Evolutionary conservation across 1,284 basidiomycete species (phyloP).

Genomic region (Mycosarcoma maydis): DNA sequence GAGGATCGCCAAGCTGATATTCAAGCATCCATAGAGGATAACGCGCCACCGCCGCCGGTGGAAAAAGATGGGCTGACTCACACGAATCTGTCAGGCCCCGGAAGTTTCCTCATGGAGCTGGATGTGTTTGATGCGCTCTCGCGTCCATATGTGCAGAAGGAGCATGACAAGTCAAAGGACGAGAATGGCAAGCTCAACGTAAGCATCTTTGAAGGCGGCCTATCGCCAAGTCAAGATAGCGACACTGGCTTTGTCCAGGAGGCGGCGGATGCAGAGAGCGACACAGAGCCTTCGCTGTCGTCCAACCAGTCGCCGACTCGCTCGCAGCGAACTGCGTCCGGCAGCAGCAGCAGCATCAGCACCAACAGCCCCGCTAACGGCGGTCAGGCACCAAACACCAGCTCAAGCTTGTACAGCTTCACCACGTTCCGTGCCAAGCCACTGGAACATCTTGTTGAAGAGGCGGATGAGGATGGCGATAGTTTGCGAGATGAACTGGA

Average conservation of each 20-base stretch:
- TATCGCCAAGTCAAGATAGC: slow-evolving; percentile 27
- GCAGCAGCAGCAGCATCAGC: neutral
- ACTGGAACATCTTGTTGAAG: slow-evolving; percentile 34
- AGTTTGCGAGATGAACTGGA: slow-evolving; percentile 13
- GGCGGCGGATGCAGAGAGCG: slow-evolving; percentile 37
- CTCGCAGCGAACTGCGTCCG: slow-evolving; percentile 11
- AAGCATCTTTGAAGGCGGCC: slow-evolving; percentile 3
- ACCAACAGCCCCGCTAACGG: slow-evolving; percentile 1
- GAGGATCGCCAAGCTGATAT: slow-evolving; percentile 1
- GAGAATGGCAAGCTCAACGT: neutral
- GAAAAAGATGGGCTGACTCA: neutral
- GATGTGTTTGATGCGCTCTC: slow-evolving; percentile 48
- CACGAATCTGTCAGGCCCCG: slow-evolving; percentile 17
- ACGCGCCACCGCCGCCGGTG: neutral
- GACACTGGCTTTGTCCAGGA: slow-evolving; percentile 24
- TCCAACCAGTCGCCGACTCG: slow-evolving; percentile 15
- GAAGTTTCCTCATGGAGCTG: slow-evolving; percentile 49
- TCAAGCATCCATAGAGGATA: slow-evolving; percentile 2
- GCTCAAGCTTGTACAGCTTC: slow-evolving; percentile 42
- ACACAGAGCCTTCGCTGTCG: slow-evolving; percentile 40
- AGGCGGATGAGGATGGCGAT: slow-evolving; percentile 36
- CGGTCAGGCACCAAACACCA: slow-evolving; percentile 4
- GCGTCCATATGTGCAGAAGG: slow-evolving; percentile 8
- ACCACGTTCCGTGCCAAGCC: slow-evolving; percentile 39
- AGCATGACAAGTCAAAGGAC: neutral